These are phyloP conservation scores for Stachybotrys echinatus DNA, from an alignment of 2,329 filamentous ascomycete species.

Conservation along the genomic window DNA sequence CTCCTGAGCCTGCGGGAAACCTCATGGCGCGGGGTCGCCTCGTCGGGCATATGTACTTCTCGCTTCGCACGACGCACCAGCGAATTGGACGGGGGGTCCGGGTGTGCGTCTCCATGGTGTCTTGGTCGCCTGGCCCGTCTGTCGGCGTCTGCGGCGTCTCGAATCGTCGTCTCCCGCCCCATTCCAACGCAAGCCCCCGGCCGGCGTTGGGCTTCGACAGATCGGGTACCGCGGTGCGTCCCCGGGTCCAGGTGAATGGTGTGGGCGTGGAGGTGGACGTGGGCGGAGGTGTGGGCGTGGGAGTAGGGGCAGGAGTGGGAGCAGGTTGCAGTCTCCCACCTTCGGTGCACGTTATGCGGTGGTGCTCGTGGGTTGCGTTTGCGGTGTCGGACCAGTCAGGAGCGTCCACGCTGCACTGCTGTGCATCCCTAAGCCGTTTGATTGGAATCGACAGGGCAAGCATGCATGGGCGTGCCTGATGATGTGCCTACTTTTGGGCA, in stretches of 20 bases:
- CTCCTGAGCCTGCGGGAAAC: slow-evolving; percentile 14
- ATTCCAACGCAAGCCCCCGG: slow-evolving; percentile 18
- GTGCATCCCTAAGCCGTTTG: slow-evolving; percentile 9
- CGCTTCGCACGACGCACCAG: slow-evolving; percentile 20
- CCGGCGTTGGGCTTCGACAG: slow-evolving; percentile 18
- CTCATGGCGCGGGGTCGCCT: slow-evolving; percentile 17
- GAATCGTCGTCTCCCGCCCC: slow-evolving; percentile 23
- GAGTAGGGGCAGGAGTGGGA: neutral
- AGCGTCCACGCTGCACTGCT: slow-evolving; percentile 15
- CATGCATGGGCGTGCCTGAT: neutral
- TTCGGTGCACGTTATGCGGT: neutral
- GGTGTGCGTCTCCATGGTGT: slow-evolving; percentile 13
- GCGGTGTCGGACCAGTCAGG: slow-evolving; percentile 15
- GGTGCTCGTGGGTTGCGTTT: neutral
- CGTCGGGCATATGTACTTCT: slow-evolving; percentile 24
- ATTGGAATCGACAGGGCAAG: slow-evolving; percentile 9
- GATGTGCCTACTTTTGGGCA: slow-evolving; percentile 2
- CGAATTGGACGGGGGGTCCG: slow-evolving; percentile 14
- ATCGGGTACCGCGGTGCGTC: neutral
- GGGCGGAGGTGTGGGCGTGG: neutral
- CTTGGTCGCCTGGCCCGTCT: slow-evolving; percentile 19
- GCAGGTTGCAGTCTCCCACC: neutral
- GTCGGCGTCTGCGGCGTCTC: slow-evolving; percentile 21
- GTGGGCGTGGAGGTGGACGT: neutral
- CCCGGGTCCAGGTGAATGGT: neutral